Base-by-base conservation (phyloP, 345 rosid genomes). In the Draba incana region DNA sequence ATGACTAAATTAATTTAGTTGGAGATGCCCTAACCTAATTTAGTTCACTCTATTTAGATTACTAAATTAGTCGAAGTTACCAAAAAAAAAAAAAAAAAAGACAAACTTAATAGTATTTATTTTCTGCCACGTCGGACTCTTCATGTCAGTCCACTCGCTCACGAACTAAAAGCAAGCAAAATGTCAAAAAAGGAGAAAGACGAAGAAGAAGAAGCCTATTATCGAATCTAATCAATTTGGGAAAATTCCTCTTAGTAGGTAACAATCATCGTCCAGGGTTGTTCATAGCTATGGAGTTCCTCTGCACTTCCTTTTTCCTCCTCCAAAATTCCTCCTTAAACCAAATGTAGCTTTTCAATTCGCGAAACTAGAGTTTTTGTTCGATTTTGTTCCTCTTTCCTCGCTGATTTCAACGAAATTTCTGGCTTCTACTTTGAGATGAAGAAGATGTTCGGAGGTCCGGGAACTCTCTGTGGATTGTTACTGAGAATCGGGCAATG, bases 371-470 rank as follows among this genome's bases (percentile, higher is more conserved):
- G 78, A 74, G 74, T 75, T 68, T 50, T 10, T 69, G 35, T 25
- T 72, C 59, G 37, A 27, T 47, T 57, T 42, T 24, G 57, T 59
- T 66, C 67, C 62, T 53, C 58, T 74, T 52, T 67, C 12, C 23
- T 53, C 54, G 38, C 69, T 15, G 16, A 38, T 63, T 52, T 55
- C 11, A 13, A 20, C 66, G 13, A 31, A 53, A 38, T 38, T 64
- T 47, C 64, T 72, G 70, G 76, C 41, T 10, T 13, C 14, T 16
- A 53, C 51, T 64, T 69, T 35, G 54, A 70, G 31, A 88, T 92
- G 98, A 92, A 86, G 85, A 85, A 83, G 81, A 39, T 85, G 64
- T 54, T 88, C 12, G 97, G 98, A 57, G 81, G 98, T 56, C 98
- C 98, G 1, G 98, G 97, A 57, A 81, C 92, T 9, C 66, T 77